These are phyloP conservation scores for Helotiales sp. DNA, from an alignment of 2,329 filamentous ascomycete species.

Conservation along the genomic window DNA sequence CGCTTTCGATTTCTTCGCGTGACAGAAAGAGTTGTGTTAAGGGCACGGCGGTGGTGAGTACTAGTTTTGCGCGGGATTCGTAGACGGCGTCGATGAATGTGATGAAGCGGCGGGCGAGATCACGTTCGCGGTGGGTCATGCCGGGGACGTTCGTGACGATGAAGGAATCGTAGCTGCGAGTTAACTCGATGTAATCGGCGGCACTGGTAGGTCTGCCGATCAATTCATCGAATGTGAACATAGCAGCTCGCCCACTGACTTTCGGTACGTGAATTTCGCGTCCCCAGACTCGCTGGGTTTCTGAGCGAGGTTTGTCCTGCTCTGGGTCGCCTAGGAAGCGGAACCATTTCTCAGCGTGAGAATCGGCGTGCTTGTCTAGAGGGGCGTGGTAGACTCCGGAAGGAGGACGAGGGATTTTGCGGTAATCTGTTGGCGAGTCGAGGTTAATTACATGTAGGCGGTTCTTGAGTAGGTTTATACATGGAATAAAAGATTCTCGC, in stretches of 20 bases:
- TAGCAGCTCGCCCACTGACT: constrained; percentile 85
- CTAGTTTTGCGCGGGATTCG: constrained; percentile 89
- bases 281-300: constrained; percentile 88
- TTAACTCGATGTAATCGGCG: constrained; percentile 93
- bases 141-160: constrained; percentile 89
- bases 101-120: constrained; percentile 91
- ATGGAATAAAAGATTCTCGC: constrained; percentile 91
- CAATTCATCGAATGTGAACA: constrained; percentile 91
- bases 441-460: constrained; percentile 90
- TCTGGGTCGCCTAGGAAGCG: constrained; percentile 87
- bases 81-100: constrained; percentile 98
- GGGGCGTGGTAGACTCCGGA: constrained; percentile 94
- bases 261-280: constrained; percentile 85
- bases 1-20: constrained; percentile 67
- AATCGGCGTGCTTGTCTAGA: constrained; percentile 75
- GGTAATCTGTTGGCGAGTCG: constrained; percentile 94
- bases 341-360: constrained; percentile 95
- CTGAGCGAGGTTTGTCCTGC: constrained; percentile 73
- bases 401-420: constrained; percentile 91
- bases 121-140: constrained; percentile 86
- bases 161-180: constrained; percentile 88
- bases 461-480: constrained; percentile 87
- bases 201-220: constrained; percentile 88
- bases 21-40: constrained; percentile 86
- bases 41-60: constrained; percentile 87